phyloP scores from a whole-genome alignment of 2,329 filamentous ascomycete species.

The Aspergillus sp. region DNA sequence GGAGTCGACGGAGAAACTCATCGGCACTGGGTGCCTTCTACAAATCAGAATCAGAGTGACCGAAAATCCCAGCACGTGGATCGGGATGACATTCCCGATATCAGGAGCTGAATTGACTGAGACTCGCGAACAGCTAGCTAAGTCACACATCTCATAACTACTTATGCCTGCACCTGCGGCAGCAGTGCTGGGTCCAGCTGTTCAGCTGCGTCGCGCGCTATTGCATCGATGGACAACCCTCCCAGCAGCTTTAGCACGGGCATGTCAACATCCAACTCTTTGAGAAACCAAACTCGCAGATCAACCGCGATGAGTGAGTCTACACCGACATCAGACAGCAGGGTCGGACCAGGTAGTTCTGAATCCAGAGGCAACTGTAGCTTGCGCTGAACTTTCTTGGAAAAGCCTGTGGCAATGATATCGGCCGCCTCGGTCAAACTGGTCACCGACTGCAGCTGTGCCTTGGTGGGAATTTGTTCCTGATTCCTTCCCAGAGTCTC shows the following conservation, averaged over 20 bases:
- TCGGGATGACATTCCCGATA: no score
- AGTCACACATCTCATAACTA: no score
- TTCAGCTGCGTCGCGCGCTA: neutral
- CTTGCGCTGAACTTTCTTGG: neutral
- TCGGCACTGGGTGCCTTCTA: no score
- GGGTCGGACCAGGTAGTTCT: neutral
- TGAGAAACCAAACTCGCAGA: conserved; percentile 53
- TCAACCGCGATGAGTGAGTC: conserved; percentile 47
- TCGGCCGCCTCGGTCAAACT: neutral
- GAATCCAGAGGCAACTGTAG: conserved; percentile 2
- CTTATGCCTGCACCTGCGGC: neutral
- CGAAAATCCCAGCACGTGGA: neutral
- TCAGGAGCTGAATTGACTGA: no score
- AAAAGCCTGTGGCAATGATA: conserved; percentile 11
- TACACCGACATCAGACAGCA: conserved; percentile 35
- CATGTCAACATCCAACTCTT: conserved; percentile 48
- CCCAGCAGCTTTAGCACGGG: conserved; percentile 52
- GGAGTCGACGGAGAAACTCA: no score
- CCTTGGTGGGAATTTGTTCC: neutral
- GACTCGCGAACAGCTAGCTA: no score
- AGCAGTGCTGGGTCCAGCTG: neutral
- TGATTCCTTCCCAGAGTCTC: neutral
- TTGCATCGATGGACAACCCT: conserved; percentile 26
- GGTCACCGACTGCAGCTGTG: neutral
- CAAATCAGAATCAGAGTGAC: no score